Base-by-base conservation (phyloP, 495 filamentous ascomycete genomes). In the Tetracladium marchalianum region DNA sequence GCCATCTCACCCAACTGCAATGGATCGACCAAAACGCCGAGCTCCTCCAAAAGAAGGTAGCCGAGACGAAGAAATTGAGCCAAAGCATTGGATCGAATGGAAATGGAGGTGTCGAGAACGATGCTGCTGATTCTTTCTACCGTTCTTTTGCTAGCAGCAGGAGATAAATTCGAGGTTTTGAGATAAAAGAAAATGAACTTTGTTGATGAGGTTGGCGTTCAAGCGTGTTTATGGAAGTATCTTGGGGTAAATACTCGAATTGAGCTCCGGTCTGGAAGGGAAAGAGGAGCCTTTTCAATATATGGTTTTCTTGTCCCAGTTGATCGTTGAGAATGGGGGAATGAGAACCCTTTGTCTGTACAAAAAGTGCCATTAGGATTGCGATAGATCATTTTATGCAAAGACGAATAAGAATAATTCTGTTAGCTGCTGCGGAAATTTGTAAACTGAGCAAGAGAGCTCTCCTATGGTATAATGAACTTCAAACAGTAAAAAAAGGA, bases 1-100 rank as follows among this genome's bases (percentile, higher is more conserved):
- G 84, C 36, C 92, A 98, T 62, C 77, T 97, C 34, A 73, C 77
- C 12, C 84, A 90, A 57, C 72, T 98, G 39, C 89, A 96, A 65
- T 79, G 82, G 68, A 94, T 98, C 60, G 90, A 98, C 61, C 75
- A 79, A 44, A 86, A 85, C 44, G 84, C 90, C 12, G 71, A 75
- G n/a, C 78, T 81, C 11, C 72, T 96, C 16, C 82, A 89, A 59
- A 68, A 74, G 35, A 90, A 90, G 71, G 83, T 96, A 38, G 60
- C 62, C 11, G 79, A 80, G 15, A 84, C 88, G 39, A 86, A 93
- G 62, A 87, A 86, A 59, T 73, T 81, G 18, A 74, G 77, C 45
- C 78, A 80, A 55, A 73, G 74, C 31, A 68, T 90, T 55, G 80
- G 82, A 35, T 69, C 69, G n/a, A 76, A 72, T 57, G 70, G 70